Percentiles rank a stretch among this genome's conserved stretches.
These are phyloP conservation scores for Fusarium liriodendri DNA, from an alignment of 2,329 filamentous ascomycete genomes.

Conservation along the genomic window DNA sequence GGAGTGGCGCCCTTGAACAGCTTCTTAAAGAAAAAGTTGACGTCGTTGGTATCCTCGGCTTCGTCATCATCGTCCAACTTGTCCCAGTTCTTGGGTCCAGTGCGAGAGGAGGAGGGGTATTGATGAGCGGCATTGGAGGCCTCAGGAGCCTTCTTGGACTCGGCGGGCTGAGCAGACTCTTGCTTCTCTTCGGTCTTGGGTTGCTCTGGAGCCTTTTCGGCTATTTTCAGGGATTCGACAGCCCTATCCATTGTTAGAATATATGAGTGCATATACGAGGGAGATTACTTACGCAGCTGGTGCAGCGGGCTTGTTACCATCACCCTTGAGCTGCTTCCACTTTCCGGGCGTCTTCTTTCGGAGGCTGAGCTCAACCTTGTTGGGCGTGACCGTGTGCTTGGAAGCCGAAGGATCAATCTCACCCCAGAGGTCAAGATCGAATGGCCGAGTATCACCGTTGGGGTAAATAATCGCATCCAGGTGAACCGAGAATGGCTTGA, in stretches of 20 bases:
- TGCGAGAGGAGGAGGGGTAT: conserved; percentile 89
- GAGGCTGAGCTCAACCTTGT: conserved; percentile 83
- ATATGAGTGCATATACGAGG: fast-evolving
- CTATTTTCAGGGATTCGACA: conserved; percentile 24
- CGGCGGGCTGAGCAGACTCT: background rate
- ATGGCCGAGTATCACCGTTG: conserved; percentile 67
- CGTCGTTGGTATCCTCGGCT: conserved; percentile 69
- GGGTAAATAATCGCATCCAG: conserved; percentile 49
- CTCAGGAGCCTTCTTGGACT: conserved; percentile 13
- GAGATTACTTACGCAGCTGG: conserved; percentile 37
- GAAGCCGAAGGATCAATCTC: conserved; percentile 71
- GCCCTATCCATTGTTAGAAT: conserved; percentile 29
- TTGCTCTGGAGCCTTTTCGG: conserved; percentile 1
- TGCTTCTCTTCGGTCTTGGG: background rate
- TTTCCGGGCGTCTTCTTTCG: conserved; percentile 76
- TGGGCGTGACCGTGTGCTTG: conserved; percentile 74
- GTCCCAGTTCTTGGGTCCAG: conserved; percentile 93
- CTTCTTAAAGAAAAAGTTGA: conserved; percentile 90
- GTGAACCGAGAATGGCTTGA: conserved; percentile 40
- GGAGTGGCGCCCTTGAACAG: conserved; percentile 81
- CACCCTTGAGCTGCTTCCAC: conserved; percentile 63
- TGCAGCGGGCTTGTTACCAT: conserved; percentile 18
- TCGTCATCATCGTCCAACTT: conserved; percentile 69
- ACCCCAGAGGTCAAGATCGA: conserved; percentile 74
- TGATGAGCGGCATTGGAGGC: conserved; percentile 55